These are phyloP conservation scores for Rhizopogon rudus DNA, from an alignment of 768 basidiomycete genomes.

Conservation along the genomic window DNA sequence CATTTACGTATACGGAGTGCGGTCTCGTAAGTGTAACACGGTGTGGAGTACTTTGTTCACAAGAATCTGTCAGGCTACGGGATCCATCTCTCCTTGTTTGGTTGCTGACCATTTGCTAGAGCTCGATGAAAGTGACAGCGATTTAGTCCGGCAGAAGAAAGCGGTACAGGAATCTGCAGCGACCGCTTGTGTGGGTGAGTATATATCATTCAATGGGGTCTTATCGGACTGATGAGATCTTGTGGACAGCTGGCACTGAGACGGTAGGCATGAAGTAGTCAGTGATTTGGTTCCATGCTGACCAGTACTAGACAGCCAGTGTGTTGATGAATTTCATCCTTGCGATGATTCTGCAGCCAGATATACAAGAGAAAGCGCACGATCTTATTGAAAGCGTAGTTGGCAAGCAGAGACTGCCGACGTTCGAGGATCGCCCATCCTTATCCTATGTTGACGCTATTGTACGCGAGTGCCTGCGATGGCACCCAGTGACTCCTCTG, in stretches of 20 bases:
- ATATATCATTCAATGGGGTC: background rate
- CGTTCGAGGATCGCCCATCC: background rate
- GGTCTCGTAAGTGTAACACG: background rate
- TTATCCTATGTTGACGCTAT: conserved; percentile 6
- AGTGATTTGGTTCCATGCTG: background rate
- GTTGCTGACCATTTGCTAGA: conserved; percentile 3
- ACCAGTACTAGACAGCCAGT: background rate
- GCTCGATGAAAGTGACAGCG: background rate
- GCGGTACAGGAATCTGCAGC: conserved; percentile 1
- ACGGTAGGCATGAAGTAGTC: background rate
- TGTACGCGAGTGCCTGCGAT: conserved; percentile 1
- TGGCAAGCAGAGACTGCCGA: conserved; percentile 1
- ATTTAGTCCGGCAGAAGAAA: background rate
- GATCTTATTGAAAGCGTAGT: conserved; percentile 1
- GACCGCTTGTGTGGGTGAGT: conserved; percentile 2
- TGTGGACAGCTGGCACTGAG: conserved; percentile 1
- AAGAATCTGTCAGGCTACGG: background rate
- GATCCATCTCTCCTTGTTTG: conserved; percentile 2
- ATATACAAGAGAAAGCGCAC: conserved; percentile 5
- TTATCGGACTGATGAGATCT: background rate
- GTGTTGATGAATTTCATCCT: conserved; percentile 4
- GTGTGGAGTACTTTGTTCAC: background rate
- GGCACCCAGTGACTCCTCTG: conserved; percentile 3
- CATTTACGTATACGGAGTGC: background rate
- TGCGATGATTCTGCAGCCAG: conserved; percentile 7